Evolutionary conservation across 2,329 filamentous ascomycete species (phyloP), one percentile per base, ranked within the genome.

Genomic region (Didymella sp.): DNA sequence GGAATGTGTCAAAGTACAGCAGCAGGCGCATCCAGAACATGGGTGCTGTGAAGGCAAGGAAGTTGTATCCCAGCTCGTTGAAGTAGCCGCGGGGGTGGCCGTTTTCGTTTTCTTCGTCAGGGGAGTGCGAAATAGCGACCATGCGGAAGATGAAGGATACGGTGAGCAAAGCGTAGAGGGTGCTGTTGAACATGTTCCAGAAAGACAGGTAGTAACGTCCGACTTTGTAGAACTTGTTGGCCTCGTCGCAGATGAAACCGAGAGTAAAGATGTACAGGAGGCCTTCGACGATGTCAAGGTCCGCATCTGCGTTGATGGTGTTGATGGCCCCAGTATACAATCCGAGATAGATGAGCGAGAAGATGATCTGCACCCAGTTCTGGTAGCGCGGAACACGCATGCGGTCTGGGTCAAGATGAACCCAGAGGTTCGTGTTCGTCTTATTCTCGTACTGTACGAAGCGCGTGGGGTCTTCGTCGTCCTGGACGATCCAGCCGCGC

Each of bases 11-110:
- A 17, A 99, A 85, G 73, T 97, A 99, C 6, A 99, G 85, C 60
- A 99, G 79, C 57, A 99, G 83, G 4, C 95, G 89, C 72, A 88
- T 90, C 94, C 95, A 99, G 77, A 99, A 98, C 90, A 99, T 91
- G 0, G 95, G 95, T 0, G 95, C 93, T 3, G 89, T 88, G 75
- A 97, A 96, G 9, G 95, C 92, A 22, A 99, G 80, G 73, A 98
- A 92, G 77, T 96, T 96, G 78, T 99, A 99, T 73, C 90, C 93
- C 19, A 97, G 80, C 56, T 86, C 82, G 74, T 96, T 97, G 76
- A 88, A 91, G 38, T 85, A 77, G 21, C 78, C 75, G 31, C 91
- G 85, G 0, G 82, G 80, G 19, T 51, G 35, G 19, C 22, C 42
- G 2, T 51, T 37, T 2, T 51, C 35, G 30, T 43, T 30, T 1